Percentiles rank a stretch among this genome's conserved stretches.
Conservation (phyloP, 2,329 filamentous ascomycete genomes). For the Arthrobotrys sinensis region DNA sequence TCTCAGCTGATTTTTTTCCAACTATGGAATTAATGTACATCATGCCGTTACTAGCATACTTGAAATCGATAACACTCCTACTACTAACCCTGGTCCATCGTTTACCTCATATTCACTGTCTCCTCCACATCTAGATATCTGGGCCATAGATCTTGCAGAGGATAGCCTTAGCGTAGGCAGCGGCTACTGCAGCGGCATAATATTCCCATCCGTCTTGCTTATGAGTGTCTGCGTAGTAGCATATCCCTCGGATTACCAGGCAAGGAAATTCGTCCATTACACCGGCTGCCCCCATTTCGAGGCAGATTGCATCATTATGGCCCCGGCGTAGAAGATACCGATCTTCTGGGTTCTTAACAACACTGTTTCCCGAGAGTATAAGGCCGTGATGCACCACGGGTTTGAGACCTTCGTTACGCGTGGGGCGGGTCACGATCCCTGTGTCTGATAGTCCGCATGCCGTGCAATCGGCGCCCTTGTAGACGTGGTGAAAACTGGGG, state of each 20-base stretch:
- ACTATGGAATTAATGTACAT: too few relatives aligned
- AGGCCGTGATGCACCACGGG: neutral
- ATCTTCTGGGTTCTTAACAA: neutral
- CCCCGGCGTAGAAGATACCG: slow-evolving; percentile 7
- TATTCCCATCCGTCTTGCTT: slow-evolving; percentile 1
- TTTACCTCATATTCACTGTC: neutral
- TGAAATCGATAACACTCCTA: neutral
- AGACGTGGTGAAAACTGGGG: neutral
- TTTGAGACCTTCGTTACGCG: neutral
- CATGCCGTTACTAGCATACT: too few relatives aligned
- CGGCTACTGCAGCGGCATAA: slow-evolving; percentile 1
- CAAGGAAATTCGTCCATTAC: neutral
- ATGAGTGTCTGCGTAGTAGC: slow-evolving; percentile 2
- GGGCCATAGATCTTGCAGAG: neutral
- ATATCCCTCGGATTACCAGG: slow-evolving; percentile 2
- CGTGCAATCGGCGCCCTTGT: neutral
- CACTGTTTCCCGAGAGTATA: slow-evolving; percentile 7
- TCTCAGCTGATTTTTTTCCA: neutral
- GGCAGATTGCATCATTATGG: neutral
- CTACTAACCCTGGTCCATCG: neutral
- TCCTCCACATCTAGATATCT: neutral
- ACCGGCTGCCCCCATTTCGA: neutral
- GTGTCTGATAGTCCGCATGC: neutral
- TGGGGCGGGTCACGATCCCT: neutral
- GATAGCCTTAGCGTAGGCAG: neutral